Evolutionary conservation across 1,139 yeast species (phyloP).

Genomic region (Suzukiozyma palmioleophila): DNA sequence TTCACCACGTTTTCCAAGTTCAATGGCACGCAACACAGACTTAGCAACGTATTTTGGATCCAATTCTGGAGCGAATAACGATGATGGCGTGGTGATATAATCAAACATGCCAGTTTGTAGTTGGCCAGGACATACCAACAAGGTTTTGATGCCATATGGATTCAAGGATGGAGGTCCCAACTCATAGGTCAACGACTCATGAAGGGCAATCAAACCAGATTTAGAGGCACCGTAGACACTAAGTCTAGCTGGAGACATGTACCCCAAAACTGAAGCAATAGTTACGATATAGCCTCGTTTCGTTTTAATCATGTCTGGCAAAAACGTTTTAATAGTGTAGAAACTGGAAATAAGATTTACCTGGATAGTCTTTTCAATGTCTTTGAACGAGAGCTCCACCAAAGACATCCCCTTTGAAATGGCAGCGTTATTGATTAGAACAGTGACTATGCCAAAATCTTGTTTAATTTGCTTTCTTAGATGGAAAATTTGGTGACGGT

Average conservation of each 20-base stretch:
- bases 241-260: constrained; percentile 76
- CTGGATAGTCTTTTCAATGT: constrained; percentile 55
- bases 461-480: constrained; percentile 33
- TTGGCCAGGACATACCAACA: constrained; percentile 86
- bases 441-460: constrained; percentile 57
- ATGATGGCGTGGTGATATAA: constrained; percentile 68
- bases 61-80: constrained; percentile 74
- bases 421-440: constrained; percentile 83
- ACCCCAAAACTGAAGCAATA: constrained; percentile 78
- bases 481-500: constrained; percentile 35
- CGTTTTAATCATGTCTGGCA: constrained; percentile 64
- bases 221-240: constrained; percentile 88
- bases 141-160: constrained; percentile 58
- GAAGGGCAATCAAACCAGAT: constrained; percentile 79
- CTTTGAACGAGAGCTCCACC: constrained; percentile 48
- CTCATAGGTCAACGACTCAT: constrained; percentile 75
- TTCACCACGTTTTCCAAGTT: constrained; percentile 62
- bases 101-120: constrained; percentile 67
- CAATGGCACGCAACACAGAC: constrained; percentile 52
- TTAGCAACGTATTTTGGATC: constrained; percentile 63
- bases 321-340: constrained; percentile 61
- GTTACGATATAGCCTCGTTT: constrained; percentile 76
- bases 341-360: constrained; percentile 70
- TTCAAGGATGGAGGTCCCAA: constrained; percentile 49
- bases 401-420: constrained; percentile 58